Conservation (phyloP, 192 early-diverging fungal species). For the Coemansia sp. region DNA sequence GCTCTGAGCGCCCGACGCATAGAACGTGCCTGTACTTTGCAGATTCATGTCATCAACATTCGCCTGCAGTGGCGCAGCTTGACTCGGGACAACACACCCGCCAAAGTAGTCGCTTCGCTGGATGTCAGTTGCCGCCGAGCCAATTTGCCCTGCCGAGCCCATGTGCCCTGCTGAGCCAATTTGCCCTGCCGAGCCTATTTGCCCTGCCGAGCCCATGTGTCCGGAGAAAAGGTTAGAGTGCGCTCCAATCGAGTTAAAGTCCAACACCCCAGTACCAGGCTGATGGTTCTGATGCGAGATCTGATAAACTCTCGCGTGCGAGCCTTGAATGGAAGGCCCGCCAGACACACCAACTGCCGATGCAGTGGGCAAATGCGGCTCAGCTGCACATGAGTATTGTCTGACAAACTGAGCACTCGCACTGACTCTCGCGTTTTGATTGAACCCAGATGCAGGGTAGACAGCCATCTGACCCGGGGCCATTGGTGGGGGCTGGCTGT, state of each 20-base stretch:
- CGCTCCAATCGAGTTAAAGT: conserved; percentile 1
- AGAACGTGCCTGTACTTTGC: conserved; percentile 7
- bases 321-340: neutral
- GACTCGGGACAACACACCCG: conserved; percentile 4
- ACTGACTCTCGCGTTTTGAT: neutral
- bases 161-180: conserved; percentile 16
- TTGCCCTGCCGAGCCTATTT: neutral
- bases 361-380: neutral
- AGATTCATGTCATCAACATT: conserved; percentile 10
- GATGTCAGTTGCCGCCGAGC: conserved; percentile 25
- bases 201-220: conserved; percentile 19
- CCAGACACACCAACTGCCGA: neutral
- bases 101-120: conserved; percentile 30
- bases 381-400: neutral
- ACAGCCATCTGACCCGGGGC: neutral
- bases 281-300: neutral
- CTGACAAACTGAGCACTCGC: neutral
- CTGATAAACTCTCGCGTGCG: conserved; percentile 4
- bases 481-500: neutral
- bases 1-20: neutral
- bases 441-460: neutral
- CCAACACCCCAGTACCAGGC: neutral
- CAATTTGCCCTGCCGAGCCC: neutral
- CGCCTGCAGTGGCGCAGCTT: neutral
- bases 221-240: conserved; percentile 8